These are phyloP conservation scores for Zanthoxylum bungeanum DNA, from an alignment of 345 rosid species.

Conservation along the genomic window DNA sequence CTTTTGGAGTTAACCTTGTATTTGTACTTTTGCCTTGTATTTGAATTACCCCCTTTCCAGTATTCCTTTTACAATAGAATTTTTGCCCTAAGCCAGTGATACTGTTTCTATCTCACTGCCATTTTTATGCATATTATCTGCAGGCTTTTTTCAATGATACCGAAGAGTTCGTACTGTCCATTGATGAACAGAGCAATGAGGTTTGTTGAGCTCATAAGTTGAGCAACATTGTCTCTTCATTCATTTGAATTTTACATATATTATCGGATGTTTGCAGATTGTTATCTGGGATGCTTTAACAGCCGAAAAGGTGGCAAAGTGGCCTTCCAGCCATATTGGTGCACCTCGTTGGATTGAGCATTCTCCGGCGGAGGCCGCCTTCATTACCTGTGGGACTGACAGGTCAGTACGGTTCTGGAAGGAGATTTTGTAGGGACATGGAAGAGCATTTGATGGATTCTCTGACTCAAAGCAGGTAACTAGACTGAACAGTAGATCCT, in stretches of 20 bases:
- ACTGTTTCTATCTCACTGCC: not conserved
- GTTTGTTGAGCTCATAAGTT: constrained; percentile 25
- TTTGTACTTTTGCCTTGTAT: not conserved
- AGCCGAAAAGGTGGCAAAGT: constrained; percentile 66
- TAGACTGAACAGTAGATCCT: no score
- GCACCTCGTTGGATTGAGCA: constrained; percentile 84
- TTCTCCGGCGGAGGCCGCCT: constrained; percentile 69
- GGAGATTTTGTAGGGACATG: constrained; percentile 28
- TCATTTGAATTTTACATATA: not conserved
- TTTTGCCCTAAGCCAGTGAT: not conserved
- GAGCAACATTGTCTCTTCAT: not conserved
- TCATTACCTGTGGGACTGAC: constrained; percentile 59
- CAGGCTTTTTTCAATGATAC: constrained; percentile 86
- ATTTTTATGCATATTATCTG: constrained; percentile 2
- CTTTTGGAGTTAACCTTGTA: not conserved
- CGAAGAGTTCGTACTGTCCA: constrained; percentile 71
- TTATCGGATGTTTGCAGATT: constrained; percentile 42
- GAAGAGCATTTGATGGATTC: not conserved
- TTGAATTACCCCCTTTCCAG: not conserved
- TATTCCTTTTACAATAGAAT: not conserved
- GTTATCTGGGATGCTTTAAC: constrained; percentile 81
- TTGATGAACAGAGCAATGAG: constrained; percentile 60
- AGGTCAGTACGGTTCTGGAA: constrained; percentile 63
- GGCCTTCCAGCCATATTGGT: constrained; percentile 71
- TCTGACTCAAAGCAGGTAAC: not conserved